phyloP scores from a whole-genome alignment of 352 stramenopile species.

The Globisporangium iwayamae region DNA sequence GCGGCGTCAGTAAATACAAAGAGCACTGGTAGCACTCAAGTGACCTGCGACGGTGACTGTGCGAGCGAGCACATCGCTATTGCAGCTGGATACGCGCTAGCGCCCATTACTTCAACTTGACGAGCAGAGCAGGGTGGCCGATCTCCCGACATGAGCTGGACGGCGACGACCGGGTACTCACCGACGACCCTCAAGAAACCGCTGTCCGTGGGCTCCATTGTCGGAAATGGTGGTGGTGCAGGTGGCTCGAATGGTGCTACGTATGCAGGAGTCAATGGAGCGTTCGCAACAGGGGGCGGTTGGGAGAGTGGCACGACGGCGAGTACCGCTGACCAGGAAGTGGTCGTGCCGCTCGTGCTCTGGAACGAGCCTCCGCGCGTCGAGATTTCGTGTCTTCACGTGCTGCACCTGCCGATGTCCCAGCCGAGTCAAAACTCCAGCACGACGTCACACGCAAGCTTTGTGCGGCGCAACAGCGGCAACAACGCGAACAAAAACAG shows the following conservation, averaged over 20 bases:
- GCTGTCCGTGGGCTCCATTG: conserved; percentile 9
- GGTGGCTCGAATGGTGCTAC: background rate
- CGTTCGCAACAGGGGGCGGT: background rate
- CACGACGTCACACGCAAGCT: conserved; percentile 28
- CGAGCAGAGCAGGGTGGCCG: background rate
- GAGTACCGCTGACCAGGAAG: conserved; percentile 22
- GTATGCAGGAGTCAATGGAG: background rate
- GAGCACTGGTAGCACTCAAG: background rate
- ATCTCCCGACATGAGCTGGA: conserved; percentile 23
- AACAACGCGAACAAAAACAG: conserved; percentile 1
- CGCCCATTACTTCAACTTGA: conserved; percentile 16
- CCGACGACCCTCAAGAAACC: conserved; percentile 23
- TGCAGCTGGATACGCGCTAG: background rate
- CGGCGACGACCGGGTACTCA: conserved; percentile 21
- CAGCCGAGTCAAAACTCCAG: conserved; percentile 71
- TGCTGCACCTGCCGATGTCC: conserved; percentile 56
- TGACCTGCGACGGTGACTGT: background rate
- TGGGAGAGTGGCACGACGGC: background rate
- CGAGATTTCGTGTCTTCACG: conserved; percentile 51
- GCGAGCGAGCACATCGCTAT: background rate
- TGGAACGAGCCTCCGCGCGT: conserved; percentile 57
- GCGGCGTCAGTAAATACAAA: background rate
- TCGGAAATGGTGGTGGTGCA: background rate
- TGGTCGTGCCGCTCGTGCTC: conserved; percentile 66
- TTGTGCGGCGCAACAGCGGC: conserved; percentile 17